These are phyloP conservation scores for Pichia phayaonensis DNA, from an alignment of 805 yeast genomes.

Conservation along the genomic window DNA sequence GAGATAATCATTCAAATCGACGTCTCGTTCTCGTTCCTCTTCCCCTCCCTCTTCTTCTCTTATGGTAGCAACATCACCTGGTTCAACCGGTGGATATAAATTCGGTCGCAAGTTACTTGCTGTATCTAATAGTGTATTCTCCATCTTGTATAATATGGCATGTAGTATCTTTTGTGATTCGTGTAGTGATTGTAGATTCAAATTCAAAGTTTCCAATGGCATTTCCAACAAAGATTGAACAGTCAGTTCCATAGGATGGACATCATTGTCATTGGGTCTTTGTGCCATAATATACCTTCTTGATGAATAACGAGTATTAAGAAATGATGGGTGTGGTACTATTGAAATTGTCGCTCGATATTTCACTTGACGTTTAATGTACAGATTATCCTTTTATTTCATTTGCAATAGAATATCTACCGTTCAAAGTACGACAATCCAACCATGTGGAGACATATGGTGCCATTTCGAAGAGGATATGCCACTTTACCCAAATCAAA, in stretches of 20 bases:
- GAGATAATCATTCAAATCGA: slow-evolving; percentile 14
- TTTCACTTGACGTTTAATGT: too few species aligned
- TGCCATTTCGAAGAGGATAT: background rate
- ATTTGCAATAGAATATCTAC: background rate
- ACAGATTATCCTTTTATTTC: too few species aligned
- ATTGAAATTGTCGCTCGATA: too few species aligned
- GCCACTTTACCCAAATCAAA: slow-evolving; percentile 11
- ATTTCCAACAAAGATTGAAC: slow-evolving; percentile 50
- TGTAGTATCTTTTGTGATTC: slow-evolving; percentile 50
- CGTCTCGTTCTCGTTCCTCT: background rate
- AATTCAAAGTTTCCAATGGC: slow-evolving; percentile 43
- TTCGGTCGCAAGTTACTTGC: slow-evolving; percentile 8
- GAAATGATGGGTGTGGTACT: too few species aligned
- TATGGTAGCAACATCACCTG: background rate
- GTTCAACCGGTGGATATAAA: background rate
- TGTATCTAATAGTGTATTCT: slow-evolving; percentile 25
- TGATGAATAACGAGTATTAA: too few species aligned
- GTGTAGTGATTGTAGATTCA: slow-evolving; percentile 43
- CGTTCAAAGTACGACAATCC: too few species aligned
- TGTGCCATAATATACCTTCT: background rate
- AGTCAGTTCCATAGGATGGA: slow-evolving; percentile 54
- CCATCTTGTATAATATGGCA: slow-evolving; percentile 37
- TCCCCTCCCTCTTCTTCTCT: background rate
- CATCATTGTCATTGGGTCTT: background rate
- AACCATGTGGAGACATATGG: background rate